A percentile compares a stretch with the other conserved stretches of the same genome.
Conservation (phyloP, 495 filamentous ascomycete genomes). For the Aspergillus campestris region DNA sequence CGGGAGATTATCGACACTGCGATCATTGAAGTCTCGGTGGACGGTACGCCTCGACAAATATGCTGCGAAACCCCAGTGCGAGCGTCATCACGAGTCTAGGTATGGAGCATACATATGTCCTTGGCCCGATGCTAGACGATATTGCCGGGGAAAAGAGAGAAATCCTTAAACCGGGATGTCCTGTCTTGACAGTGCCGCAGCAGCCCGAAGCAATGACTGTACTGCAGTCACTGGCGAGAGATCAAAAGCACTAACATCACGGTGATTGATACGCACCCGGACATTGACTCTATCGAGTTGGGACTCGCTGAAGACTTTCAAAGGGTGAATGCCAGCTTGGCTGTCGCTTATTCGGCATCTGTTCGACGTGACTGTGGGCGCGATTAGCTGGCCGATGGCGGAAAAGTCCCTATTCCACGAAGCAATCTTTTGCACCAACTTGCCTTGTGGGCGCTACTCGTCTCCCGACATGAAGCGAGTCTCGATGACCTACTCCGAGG, state of each 20-base stretch:
- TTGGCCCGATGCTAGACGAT: constrained; percentile 65
- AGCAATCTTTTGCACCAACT: constrained; percentile 70
- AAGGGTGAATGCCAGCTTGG: constrained; percentile 66
- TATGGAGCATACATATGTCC: constrained; percentile 64
- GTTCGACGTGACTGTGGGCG: constrained; percentile 61
- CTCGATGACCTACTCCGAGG: background rate
- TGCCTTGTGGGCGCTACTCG: constrained; percentile 41
- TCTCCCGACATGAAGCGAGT: background rate
- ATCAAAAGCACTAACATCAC: constrained; percentile 45
- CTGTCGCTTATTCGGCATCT: constrained; percentile 64
- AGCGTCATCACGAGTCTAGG: constrained; percentile 67
- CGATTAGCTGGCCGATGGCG: constrained; percentile 47
- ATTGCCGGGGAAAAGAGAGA: constrained; percentile 88
- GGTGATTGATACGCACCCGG: constrained; percentile 47
- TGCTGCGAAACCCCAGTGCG: constrained; percentile 50
- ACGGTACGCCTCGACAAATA: constrained; percentile 74
- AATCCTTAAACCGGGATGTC: constrained; percentile 59
- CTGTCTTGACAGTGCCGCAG: constrained; percentile 53
- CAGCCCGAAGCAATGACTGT: constrained; percentile 39
- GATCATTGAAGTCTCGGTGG: constrained; percentile 75
- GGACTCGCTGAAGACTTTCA: constrained; percentile 64
- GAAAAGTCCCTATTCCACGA: constrained; percentile 53
- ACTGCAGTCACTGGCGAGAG: constrained; percentile 51
- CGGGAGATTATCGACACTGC: constrained; percentile 60
- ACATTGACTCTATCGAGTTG: constrained; percentile 46